These are phyloP conservation scores for Tulasnella sp. DNA, from an alignment of 768 basidiomycete species.

Conservation along the genomic window DNA sequence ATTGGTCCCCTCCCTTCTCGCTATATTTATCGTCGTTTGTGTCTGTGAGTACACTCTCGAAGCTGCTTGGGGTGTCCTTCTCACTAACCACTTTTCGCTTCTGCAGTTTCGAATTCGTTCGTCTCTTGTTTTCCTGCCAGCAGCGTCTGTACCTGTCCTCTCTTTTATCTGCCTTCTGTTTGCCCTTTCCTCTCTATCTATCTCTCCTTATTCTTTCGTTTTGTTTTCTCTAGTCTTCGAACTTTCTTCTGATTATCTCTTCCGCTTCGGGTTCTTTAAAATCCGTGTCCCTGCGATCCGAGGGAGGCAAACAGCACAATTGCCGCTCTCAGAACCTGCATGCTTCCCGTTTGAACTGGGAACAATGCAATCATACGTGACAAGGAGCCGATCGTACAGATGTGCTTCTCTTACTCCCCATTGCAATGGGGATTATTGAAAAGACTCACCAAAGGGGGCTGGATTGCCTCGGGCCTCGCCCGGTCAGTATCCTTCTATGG, in stretches of 20 bases:
- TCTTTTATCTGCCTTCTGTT: neutral
- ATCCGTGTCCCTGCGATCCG: neutral
- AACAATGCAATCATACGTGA: too few species aligned
- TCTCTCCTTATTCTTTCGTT: neutral
- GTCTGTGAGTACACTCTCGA: neutral
- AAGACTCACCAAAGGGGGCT: too few species aligned
- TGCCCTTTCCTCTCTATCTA: neutral
- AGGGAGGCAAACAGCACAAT: too few species aligned
- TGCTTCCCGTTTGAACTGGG: too few species aligned
- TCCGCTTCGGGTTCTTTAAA: neutral
- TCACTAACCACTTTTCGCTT: neutral
- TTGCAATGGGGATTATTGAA: too few species aligned
- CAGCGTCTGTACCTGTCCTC: neutral
- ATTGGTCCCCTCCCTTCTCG: too few species aligned
- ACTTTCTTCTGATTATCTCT: neutral
- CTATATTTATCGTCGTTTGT: neutral
- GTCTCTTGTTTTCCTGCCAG: neutral
- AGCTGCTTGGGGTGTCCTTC: neutral
- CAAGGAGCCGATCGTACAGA: too few species aligned
- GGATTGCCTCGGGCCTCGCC: too few species aligned
- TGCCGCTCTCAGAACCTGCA: too few species aligned
- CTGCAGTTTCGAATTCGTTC: neutral
- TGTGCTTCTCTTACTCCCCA: too few species aligned
- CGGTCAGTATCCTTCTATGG: too few species aligned
- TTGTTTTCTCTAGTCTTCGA: neutral